phyloP scores from a whole-genome alignment of 805 yeast species.

The Saccharomycopsis fermentans region DNA sequence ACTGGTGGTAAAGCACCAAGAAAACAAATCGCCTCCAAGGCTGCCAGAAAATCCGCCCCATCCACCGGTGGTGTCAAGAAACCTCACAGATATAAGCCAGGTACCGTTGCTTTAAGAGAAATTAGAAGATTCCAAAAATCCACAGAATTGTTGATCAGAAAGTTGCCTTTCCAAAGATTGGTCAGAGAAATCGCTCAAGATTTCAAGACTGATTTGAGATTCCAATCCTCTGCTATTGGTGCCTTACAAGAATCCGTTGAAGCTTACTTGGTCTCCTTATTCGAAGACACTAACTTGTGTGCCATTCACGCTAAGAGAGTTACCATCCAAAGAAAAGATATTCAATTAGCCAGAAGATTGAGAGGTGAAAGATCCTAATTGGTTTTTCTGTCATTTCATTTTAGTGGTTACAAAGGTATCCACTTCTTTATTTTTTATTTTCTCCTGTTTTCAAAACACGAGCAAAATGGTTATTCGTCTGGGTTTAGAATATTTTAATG shows the following conservation, averaged over 20 bases:
- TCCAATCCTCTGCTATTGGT: constrained; percentile 95
- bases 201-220: constrained; percentile 85
- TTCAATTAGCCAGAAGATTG: constrained; percentile 94
- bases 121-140: constrained; percentile 96
- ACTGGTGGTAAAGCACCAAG: constrained; percentile 96
- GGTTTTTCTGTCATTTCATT: not conserved
- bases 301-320: constrained; percentile 99
- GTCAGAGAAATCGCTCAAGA: constrained; percentile 95
- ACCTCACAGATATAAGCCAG: constrained; percentile 95
- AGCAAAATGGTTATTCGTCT: not conserved
- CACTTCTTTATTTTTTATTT: not conserved
- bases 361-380: constrained; percentile 86
- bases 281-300: constrained; percentile 97
- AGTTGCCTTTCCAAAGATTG: constrained; percentile 94
- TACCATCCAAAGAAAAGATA: constrained; percentile 96
- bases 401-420: no score
- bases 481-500: constrained; percentile 1
- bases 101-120: constrained; percentile 94
- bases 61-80: constrained; percentile 87
- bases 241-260: constrained; percentile 98
- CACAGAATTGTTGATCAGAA: constrained; percentile 89
- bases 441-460: not conserved
- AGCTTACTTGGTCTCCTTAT: constrained; percentile 91
- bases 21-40: constrained; percentile 86
- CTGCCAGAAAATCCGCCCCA: constrained; percentile 91